A percentile compares a stretch with the other conserved stretches of the same genome.
These are phyloP conservation scores for Arthrobotrys megalospora DNA, from an alignment of 2,329 filamentous ascomycete genomes.

Conservation along the genomic window DNA sequence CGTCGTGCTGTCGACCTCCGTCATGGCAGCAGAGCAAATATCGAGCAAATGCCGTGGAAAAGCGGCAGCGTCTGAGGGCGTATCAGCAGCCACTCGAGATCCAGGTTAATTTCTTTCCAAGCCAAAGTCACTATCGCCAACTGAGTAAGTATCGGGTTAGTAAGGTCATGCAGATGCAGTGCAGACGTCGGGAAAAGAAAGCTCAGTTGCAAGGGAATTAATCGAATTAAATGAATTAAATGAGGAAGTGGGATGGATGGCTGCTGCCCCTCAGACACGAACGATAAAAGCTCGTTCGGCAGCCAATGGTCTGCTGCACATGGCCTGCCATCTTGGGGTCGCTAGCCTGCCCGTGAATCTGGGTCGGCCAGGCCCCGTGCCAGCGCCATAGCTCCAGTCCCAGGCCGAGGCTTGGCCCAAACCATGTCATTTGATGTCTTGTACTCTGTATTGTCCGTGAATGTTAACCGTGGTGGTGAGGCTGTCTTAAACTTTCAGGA, in stretches of 20 bases:
- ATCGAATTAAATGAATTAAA: constrained; percentile 2
- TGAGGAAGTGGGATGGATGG: constrained; percentile 35
- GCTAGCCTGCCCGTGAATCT: constrained; percentile 27
- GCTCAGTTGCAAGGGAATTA: constrained; percentile 17
- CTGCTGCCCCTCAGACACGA: constrained; percentile 20
- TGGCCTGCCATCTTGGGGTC: constrained; percentile 29
- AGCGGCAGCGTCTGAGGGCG: constrained; percentile 33
- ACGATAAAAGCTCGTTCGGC: constrained; percentile 22
- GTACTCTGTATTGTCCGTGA: no score
- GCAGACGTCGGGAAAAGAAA: constrained; percentile 22
- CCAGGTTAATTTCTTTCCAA: neutral
- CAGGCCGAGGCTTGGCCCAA: constrained; percentile 18
- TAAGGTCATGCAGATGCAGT: neutral
- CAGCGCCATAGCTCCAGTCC: constrained; percentile 2
- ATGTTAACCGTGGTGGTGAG: neutral
- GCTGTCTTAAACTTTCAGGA: constrained; percentile 53
- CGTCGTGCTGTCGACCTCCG: constrained; percentile 39
- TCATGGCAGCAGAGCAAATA: constrained; percentile 38
- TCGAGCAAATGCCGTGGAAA: constrained; percentile 29
- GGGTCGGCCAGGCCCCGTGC: constrained; percentile 16
- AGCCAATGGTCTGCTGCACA: constrained; percentile 57
- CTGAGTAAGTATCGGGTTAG: constrained; percentile 12
- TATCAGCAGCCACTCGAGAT: constrained; percentile 22
- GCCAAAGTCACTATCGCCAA: constrained; percentile 4
- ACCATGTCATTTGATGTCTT: constrained; percentile 16